Evolutionary conservation across 768 basidiomycete genomes (phyloP).

Genomic region (Tricholoma matsutake): DNA sequence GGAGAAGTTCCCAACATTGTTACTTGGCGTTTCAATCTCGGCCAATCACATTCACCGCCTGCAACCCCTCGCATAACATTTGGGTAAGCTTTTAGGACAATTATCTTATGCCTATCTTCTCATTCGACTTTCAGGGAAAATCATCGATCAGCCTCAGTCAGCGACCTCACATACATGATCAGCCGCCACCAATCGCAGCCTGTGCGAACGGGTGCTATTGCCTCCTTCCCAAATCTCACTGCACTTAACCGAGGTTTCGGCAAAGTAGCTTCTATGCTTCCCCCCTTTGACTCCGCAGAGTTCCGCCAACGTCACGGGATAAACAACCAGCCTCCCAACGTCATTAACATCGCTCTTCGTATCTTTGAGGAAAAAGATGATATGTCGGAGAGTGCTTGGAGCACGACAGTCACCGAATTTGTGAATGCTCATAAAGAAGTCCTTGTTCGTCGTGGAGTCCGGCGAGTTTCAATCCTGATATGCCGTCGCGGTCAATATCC

Average conservation of each 20-base stretch:
- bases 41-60: constrained; percentile 82
- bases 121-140: constrained; percentile 42
- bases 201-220: constrained; percentile 84
- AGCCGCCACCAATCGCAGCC: constrained; percentile 85
- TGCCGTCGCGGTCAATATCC: constrained; percentile 93
- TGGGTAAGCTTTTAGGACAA: constrained; percentile 33
- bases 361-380: constrained; percentile 82
- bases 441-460: constrained; percentile 75
- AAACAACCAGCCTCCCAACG: constrained; percentile 79
- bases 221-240: constrained; percentile 78
- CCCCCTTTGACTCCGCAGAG: constrained; percentile 68
- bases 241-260: constrained; percentile 72
- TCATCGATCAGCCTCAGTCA: constrained; percentile 87
- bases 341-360: constrained; percentile 90
- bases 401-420: constrained; percentile 64
- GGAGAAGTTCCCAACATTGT: constrained; percentile 78
- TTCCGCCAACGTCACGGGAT: constrained; percentile 73
- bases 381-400: constrained; percentile 73
- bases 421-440: constrained; percentile 64
- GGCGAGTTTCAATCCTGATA: constrained; percentile 88
- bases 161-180: constrained; percentile 93
- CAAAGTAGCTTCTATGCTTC: constrained; percentile 70
- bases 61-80: constrained; percentile 68
- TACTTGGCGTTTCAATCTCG: constrained; percentile 95
- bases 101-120: neutral